Percentiles rank a stretch among this genome's conserved stretches.
Evolutionary conservation across 495 filamentous ascomycete species (phyloP).

Genomic region (Durotheca rogersii): DNA sequence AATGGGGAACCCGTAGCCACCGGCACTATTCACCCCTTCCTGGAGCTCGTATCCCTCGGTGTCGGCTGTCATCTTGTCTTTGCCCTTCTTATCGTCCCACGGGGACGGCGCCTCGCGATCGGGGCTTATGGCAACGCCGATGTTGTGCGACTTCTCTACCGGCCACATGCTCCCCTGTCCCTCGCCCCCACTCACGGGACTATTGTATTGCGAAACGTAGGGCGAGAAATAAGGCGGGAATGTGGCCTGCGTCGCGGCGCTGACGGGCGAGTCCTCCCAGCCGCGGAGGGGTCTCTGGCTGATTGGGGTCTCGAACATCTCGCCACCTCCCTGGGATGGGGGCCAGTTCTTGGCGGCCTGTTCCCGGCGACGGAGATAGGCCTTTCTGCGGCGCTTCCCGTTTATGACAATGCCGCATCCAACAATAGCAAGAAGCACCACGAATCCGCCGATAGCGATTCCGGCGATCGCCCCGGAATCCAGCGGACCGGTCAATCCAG

Average conservation of each 20-base stretch:
- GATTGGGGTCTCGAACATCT: conserved; percentile 51
- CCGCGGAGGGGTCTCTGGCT: conserved; percentile 49
- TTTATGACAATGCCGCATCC: conserved; percentile 51
- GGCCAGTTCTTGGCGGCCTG: conserved; percentile 43
- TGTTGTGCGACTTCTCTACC: conserved; percentile 26
- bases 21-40: conserved; percentile 32
- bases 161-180: conserved; percentile 32
- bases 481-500: conserved; percentile 39
- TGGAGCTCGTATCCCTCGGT: conserved; percentile 37
- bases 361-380: conserved; percentile 45
- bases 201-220: conserved; percentile 49
- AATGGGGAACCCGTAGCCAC: conserved; percentile 11
- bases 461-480: conserved; percentile 53
- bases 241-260: conserved; percentile 38
- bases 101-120: conserved; percentile 16
- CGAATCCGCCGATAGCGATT: conserved; percentile 50
- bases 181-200: conserved; percentile 45
- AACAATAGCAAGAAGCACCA: conserved; percentile 42
- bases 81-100: conserved; percentile 33
- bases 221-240: conserved; percentile 52
- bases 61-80: conserved; percentile 18
- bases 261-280: conserved; percentile 50
- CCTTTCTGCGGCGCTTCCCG: conserved; percentile 49
- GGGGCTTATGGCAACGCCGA: conserved; percentile 33
- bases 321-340: conserved; percentile 34